Conservation (phyloP, 2,329 filamentous ascomycete genomes). For the Microdochium bolleyi region DNA sequence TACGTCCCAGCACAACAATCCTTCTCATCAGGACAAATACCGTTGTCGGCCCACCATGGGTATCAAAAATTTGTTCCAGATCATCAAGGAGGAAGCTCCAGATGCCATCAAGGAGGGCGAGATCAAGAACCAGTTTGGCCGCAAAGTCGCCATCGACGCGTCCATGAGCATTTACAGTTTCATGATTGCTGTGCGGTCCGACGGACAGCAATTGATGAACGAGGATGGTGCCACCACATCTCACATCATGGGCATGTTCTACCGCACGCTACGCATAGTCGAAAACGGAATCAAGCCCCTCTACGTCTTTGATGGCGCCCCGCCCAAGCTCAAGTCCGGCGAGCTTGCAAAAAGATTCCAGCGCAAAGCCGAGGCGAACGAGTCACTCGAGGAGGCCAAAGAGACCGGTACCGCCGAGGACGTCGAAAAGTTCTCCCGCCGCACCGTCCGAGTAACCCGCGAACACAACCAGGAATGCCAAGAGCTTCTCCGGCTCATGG, state of each 20-base stretch:
- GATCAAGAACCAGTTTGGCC: conserved; percentile 97
- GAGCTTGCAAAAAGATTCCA: conserved; percentile 95
- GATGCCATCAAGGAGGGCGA: conserved; percentile 92
- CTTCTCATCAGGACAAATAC: background rate
- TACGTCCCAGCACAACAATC: background rate
- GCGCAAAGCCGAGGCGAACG: conserved; percentile 85
- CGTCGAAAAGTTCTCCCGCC: conserved; percentile 92
- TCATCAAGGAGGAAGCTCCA: conserved; percentile 90
- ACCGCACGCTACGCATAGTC: conserved; percentile 94
- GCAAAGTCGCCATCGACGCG: conserved; percentile 88
- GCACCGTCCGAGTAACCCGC: conserved; percentile 88
- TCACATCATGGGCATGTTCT: conserved; percentile 99
- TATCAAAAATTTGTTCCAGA: conserved; percentile 67
- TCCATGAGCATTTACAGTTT: conserved; percentile 99
- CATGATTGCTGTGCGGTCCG: conserved; percentile 92
- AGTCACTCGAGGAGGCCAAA: conserved; percentile 88
- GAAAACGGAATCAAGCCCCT: conserved; percentile 98
- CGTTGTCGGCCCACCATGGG: conserved; percentile 35
- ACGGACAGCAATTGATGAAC: conserved; percentile 92
- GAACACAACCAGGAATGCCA: conserved; percentile 97
- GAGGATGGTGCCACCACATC: conserved; percentile 95
- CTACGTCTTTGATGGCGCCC: conserved; percentile 95
- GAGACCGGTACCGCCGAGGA: conserved; percentile 95
- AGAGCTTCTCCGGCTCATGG: conserved; percentile 86
- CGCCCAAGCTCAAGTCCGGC: conserved; percentile 94